Evolutionary conservation across 768 basidiomycete genomes (phyloP), one percentile per base, ranked within the genome.

Genomic region (Auriscalpium orientale): DNA sequence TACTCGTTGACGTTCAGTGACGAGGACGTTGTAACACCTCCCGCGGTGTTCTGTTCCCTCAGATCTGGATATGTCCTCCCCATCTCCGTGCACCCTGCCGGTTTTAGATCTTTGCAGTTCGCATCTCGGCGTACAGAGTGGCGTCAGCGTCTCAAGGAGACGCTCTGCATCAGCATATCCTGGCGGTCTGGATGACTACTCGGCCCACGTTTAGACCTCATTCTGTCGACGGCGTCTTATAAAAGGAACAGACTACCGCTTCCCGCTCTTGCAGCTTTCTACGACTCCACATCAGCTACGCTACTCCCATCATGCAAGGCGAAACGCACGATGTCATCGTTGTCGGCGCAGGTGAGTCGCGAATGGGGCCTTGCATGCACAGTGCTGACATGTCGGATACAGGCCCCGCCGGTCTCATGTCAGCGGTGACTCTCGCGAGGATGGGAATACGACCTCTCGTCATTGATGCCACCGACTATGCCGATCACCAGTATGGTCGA

Each of bases 391-490:
- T 12, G 13, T 28, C 46, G 13, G 6, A 7, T n/a, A 16, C 21
- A 53, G 55, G 55, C 18, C 55, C 55, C 34, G 55, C 55, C 3
- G 55, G 55, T 6, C 49, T 49, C 40, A 56, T 56, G 55, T 36
- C 55, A 12, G 55, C 55, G 12, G 21, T 48, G 8, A 51, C 34
- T 16, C 49, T 56, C 11, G 47, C 55, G 10, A 37, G 55, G 37
- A 56, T 56, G 55, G 55, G 55, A 8, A 56, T 56, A 21, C 21
- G 35, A 18, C 55, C 55, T 28, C 34, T 56, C 8, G 55, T 56
- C 35, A 45, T 56, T 21, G 55, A 56, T 34, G 36, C 55, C n/a
- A 37, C 35, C 3, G 55, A 56, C 21, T 48, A 56, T 40, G 55
- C 55, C 22, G 49, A 37, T n/a, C 55, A 56, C 33, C n/a, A 56